Conservation (phyloP, 1,139 yeast genomes). For the Sugiyamaella paludigena region DNA sequence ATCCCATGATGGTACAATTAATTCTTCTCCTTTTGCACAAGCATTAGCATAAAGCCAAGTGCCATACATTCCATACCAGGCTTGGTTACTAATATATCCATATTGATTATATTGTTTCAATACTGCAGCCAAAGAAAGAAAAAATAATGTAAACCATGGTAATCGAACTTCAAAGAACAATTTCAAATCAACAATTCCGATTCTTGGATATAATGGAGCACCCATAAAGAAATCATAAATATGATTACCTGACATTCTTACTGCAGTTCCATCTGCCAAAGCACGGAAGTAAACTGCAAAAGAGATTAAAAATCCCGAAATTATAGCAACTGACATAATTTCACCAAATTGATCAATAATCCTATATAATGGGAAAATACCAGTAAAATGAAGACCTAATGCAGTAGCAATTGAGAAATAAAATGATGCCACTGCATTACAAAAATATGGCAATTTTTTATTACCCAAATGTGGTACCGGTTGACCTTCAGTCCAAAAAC, state of each 20-base stretch:
- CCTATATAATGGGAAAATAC: slow-evolving; percentile 67
- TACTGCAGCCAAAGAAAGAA: slow-evolving; percentile 70
- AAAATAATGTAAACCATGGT: slow-evolving; percentile 92
- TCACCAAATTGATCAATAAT: slow-evolving; percentile 82
- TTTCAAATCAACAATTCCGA: slow-evolving; percentile 88
- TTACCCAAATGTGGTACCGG: slow-evolving; percentile 78
- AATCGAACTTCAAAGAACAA: slow-evolving; percentile 96
- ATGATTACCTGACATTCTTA: slow-evolving; percentile 87
- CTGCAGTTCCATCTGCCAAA: slow-evolving; percentile 48
- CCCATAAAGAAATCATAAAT: slow-evolving; percentile 95
- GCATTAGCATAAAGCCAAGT: slow-evolving; percentile 96
- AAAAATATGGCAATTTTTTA: slow-evolving; percentile 82
- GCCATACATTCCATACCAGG: slow-evolving; percentile 69
- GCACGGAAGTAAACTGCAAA: slow-evolving; percentile 65
- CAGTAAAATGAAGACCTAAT: slow-evolving; percentile 65
- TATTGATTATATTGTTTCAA: slow-evolving; percentile 76
- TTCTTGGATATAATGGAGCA: slow-evolving; percentile 92
- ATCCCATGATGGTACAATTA: slow-evolving; percentile 98
- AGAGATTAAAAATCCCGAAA: slow-evolving; percentile 69
- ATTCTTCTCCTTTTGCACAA: slow-evolving; percentile 95
- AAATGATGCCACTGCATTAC: slow-evolving; percentile 86
- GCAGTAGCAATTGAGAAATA: slow-evolving; percentile 64
- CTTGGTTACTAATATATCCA: slow-evolving; percentile 78
- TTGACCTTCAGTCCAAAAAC: slow-evolving; percentile 92
- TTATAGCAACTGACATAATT: slow-evolving; percentile 87